phyloP scores from a whole-genome alignment of 352 stramenopile genomes.

The Phytophthora boehmeriae region DNA sequence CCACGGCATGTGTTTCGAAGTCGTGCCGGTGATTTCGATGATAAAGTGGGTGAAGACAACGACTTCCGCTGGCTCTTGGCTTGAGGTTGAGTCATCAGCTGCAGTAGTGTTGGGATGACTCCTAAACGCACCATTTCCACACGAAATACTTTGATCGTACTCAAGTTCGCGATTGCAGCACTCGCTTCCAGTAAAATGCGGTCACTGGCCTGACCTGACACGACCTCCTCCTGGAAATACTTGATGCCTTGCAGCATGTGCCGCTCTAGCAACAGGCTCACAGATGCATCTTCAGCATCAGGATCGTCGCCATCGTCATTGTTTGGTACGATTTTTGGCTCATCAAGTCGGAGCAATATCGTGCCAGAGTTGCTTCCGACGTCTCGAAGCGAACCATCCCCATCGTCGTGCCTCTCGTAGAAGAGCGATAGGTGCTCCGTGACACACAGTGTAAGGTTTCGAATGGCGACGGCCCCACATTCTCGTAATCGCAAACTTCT shows the following conservation, averaged over 20 bases:
- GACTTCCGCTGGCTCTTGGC: slow-evolving; percentile 10
- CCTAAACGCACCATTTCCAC: slow-evolving; percentile 57
- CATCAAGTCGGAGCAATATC: slow-evolving; percentile 7
- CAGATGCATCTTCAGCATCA: neutral
- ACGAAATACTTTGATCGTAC: slow-evolving; percentile 64
- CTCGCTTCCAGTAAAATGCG: slow-evolving; percentile 65
- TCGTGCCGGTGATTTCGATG: neutral
- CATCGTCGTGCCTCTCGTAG: slow-evolving; percentile 37
- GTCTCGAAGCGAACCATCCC: slow-evolving; percentile 13
- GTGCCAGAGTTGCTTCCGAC: neutral
- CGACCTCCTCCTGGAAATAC: slow-evolving; percentile 65
- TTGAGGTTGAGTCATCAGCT: slow-evolving; percentile 33
- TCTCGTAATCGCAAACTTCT: slow-evolving; percentile 49
- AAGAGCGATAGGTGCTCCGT: slow-evolving; percentile 63
- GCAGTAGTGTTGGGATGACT: slow-evolving; percentile 58
- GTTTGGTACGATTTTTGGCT: slow-evolving; percentile 10
- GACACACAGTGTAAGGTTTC: slow-evolving; percentile 73
- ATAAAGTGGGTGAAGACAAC: slow-evolving; percentile 3
- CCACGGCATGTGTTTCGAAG: slow-evolving; percentile 9
- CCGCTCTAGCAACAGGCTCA: slow-evolving; percentile 53
- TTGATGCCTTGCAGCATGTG: slow-evolving; percentile 65
- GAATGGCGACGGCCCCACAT: slow-evolving; percentile 61
- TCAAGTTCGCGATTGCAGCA: slow-evolving; percentile 72
- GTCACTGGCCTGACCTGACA: slow-evolving; percentile 34
- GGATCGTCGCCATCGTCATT: slow-evolving; percentile 11